Evolutionary conservation across 2,329 filamentous ascomycete genomes (phyloP), one percentile per base, ranked within the genome.

Genomic region (Fusarium multiceps): DNA sequence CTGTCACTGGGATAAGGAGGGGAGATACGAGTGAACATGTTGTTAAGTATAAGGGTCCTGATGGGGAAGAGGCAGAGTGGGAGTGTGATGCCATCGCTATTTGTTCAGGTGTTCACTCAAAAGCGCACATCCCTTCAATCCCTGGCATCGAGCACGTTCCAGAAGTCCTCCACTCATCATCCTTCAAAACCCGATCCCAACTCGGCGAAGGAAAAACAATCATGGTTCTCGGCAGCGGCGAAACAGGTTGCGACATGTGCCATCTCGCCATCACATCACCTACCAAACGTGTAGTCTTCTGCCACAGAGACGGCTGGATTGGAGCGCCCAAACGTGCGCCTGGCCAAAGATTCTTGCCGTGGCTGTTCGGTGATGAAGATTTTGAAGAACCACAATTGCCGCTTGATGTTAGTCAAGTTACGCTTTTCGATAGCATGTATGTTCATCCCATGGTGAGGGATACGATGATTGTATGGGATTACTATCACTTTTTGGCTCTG

Each of bases 381-480:
- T 53, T 41, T 2, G 23, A 45, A 12, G 37, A 55, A 11, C 55
- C 48, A 11, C 37, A 54, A 5, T 20, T 58, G 12, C 55, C 48
- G 16, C 21, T 58, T 2, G 55, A 58, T 14, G 55, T 71, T 2
- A 55, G 55, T 7, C 66, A 65, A 27, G 46, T 58, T 1, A 70
- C 62, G 5, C 23, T 70, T 16, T 68, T 68, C 4, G 65, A 68
- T 9, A 45, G 58, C 21, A 68, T 56, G 49, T 68, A 68, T 30
- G 65, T 68, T 20, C 65, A 68, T 28, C 58, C 65, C 0, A 46
- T 68, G 43, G 51, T 68, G 6, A 41, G 63, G 2, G 53, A 68
- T 30, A 67, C 63, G 0, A 68, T 68, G 58, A 55, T 59, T 12
- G 23, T 68, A 0, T 68, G 65, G 65, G 47, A 68, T 12, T 67